These are phyloP conservation scores for Helianthus tuberosus DNA, from an alignment of 129 eudicot genomes.

Conservation along the genomic window DNA sequence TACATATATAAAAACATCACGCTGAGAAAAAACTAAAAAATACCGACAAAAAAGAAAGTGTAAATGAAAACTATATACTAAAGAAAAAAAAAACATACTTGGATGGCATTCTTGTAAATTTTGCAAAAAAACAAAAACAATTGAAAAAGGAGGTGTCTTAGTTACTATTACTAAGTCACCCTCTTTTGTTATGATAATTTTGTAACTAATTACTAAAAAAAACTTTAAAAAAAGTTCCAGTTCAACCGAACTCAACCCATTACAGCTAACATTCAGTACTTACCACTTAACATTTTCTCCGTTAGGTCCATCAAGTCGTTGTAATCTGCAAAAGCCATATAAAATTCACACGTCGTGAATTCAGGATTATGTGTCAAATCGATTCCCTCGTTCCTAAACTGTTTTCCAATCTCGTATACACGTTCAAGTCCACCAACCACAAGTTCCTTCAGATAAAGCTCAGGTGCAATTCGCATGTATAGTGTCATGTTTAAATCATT, in stretches of 20 bases:
- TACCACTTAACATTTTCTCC: conserved; percentile 82
- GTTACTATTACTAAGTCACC: no score
- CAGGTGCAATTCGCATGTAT: conserved; percentile 91
- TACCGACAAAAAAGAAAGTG: no score
- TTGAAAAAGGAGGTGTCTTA: no score
- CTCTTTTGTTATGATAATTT: not conserved
- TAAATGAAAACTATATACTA: no score
- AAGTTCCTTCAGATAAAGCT: conserved; percentile 83
- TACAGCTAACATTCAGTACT: conserved; percentile 20
- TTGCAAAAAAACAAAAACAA: no score
- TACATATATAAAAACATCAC: no score
- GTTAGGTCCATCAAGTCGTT: conserved; percentile 83
- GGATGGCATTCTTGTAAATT: no score
- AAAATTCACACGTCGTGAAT: conserved; percentile 91
- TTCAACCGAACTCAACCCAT: not conserved
- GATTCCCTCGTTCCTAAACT: conserved; percentile 90
- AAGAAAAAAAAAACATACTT: no score
- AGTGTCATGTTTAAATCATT: conserved; percentile 83
- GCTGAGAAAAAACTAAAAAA: no score
- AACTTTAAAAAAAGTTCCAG: not conserved
- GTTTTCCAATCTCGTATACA: conserved; percentile 93
- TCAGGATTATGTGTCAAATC: conserved; percentile 96
- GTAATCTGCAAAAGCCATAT: conserved; percentile 94
- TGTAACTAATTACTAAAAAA: not conserved
- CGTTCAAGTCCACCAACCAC: conserved; percentile 96